These are phyloP conservation scores for Farysia itapuensis DNA, from an alignment of 1,284 basidiomycete genomes.

Conservation along the genomic window DNA sequence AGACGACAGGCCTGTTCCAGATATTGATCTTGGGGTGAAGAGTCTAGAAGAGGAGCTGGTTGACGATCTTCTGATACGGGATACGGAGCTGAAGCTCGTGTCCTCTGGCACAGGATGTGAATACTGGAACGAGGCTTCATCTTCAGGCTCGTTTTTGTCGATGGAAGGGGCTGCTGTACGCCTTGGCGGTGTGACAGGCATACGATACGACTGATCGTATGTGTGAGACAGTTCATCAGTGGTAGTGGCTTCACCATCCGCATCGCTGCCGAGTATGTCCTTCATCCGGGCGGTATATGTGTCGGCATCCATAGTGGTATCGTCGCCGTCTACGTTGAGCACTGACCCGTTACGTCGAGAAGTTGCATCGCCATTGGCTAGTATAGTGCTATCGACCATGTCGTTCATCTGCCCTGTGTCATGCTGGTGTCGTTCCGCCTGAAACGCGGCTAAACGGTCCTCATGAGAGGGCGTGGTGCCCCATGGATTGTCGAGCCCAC, in stretches of 20 bases:
- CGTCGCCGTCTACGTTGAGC: neutral
- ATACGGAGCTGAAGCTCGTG: slow-evolving; percentile 35
- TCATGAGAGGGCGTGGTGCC: slow-evolving; percentile 16
- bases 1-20: slow-evolving; percentile 14
- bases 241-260: too few species aligned
- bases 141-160: too few species aligned
- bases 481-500: too few species aligned
- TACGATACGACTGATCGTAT: too few species aligned
- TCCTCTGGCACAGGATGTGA: slow-evolving; percentile 19
- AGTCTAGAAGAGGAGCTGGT: slow-evolving; percentile 18
- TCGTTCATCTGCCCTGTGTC: slow-evolving; percentile 22
- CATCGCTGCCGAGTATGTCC: slow-evolving; percentile 45
- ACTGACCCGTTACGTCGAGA: too few species aligned
- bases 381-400: too few species aligned
- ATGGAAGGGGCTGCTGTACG: too few species aligned
- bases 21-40: slow-evolving; percentile 22
- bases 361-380: too few species aligned
- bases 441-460: slow-evolving; percentile 9
- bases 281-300: slow-evolving; percentile 35
- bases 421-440: slow-evolving; percentile 3
- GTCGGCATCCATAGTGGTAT: slow-evolving; percentile 28
- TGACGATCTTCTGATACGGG: neutral
- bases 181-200: too few species aligned
- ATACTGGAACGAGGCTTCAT: slow-evolving; percentile 22
- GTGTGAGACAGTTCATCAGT: too few species aligned